Base-by-base conservation (phyloP, 1,284 basidiomycete species). In the Macrocystidia cucumis region DNA sequence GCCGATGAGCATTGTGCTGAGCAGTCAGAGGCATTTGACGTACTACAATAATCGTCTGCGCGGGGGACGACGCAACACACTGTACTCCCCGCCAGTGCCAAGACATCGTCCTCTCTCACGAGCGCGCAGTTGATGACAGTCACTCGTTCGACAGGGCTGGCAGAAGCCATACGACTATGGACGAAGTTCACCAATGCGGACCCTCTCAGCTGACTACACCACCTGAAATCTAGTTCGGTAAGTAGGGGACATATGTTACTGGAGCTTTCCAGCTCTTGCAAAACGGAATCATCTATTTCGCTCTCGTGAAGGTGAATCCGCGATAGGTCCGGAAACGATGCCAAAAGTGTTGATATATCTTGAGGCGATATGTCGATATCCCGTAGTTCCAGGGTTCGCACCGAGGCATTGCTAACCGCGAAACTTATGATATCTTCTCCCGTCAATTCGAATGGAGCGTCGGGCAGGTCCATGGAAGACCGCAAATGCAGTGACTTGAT, bases 191-290 rank as follows among this genome's bases (percentile, higher is more conserved):
- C 72, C 26, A 79, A 50, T 11, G 67, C 66, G 1, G 45, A 46
- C n/a, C 76, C 74, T 28, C 58, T 62, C 9, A 81, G 48, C 44
- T 73, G 65, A 8, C 68, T 64, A 44, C 77, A 81, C 76, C 75
- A 80, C 16, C 75, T 64, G 30, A 81, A 52, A 48, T 79, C 74
- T 32, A 82, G 49, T 29, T 54, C 55, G 26, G 51, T 49, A 18
- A 80, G 63, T 34, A 47, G 52, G 13, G 71, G 75, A 40, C 74
- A 79, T 11, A 65, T 46, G 3, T 62, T 63, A 8, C 39, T 42
- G n/a, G 60, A 56, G 2, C 66, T 65, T 19, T 55, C 47, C 16
- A 80, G 48, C 27, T 54, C 42, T 7, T 48, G 44, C 5, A 81
- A 42, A 17, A 67, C 62, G n/a, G 55, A 52, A 47, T 78, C 69